Base-by-base conservation (phyloP, 1,284 basidiomycete genomes). In the Microstroma glucosiphilum region DNA sequence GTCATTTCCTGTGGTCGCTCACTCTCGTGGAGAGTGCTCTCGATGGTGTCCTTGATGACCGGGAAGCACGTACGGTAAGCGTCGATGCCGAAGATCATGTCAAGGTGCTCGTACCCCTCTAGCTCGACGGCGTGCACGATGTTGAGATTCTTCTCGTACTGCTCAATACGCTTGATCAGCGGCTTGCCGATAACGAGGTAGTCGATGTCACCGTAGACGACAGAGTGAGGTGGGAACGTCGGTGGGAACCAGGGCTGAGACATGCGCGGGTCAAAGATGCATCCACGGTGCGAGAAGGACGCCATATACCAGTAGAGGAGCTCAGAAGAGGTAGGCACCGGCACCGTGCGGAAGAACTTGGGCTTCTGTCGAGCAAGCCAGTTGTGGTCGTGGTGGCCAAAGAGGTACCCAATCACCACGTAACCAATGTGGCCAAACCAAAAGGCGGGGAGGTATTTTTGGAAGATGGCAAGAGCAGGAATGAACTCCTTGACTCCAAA, bases 281-380 rank as follows among this genome's bases (percentile, higher is more conserved):
- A 78, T n/a, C 76, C 77, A 37, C 76, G 74, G 58, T 71, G 69
- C 11, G 69, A 68, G 63, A 77, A 78, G 46, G 66, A 68, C 17
- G 68, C 67, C 71, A 78, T 77, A 71, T 77, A 78, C 67, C 70
- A 78, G 69, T 78, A 77, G 59, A 78, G 70, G 40, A 78, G 65
- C 64, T 78, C 77, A 26, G 70, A 70, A 21, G 72, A 75, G 17
- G 77, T 78, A 8, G 66, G 60, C 13, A 76, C 61, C 51, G 75
- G 74, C 17, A 75, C 66, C 12, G 74, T 61, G 17, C 77, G 70
- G 68, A 78, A 78, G 23, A 78, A 69, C 70, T 78, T 78, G 60
- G 74, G 74, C 60, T 76, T 77, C 61, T 77, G 73, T 58, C 77
- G 75, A 7, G 63, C 55, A 43, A 75, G 56, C 75, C 72, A 76